These are phyloP conservation scores for Aurantiochytrium sp. DNA, from an alignment of 108 stramenopile genomes.

Conservation along the genomic window DNA sequence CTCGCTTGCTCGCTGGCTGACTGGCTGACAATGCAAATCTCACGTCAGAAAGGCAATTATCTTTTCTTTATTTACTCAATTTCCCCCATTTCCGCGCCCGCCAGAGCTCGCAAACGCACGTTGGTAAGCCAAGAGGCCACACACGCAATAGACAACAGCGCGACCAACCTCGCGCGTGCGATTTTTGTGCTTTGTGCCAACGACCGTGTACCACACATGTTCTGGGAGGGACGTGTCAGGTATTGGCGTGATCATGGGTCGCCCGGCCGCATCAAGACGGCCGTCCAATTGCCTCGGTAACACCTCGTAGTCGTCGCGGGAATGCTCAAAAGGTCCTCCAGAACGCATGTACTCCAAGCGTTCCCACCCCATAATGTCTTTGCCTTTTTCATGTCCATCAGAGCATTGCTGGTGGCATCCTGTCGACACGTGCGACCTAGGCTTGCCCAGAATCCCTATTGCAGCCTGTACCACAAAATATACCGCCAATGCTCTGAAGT, in stretches of 20 bases:
- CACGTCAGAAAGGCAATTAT: too few relatives aligned
- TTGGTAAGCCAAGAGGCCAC: background rate
- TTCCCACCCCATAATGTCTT: background rate
- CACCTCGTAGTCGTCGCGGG: background rate
- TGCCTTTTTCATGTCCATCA: background rate
- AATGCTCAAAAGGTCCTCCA: background rate
- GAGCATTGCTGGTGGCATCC: background rate
- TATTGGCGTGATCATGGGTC: background rate
- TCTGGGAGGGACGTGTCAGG: background rate
- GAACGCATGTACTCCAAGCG: background rate
- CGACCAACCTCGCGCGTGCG: background rate
- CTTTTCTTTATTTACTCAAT: too few relatives aligned
- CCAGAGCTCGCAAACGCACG: background rate
- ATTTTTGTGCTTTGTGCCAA: background rate
- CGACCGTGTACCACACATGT: background rate
- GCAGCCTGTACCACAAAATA: background rate
- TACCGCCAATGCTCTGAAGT: background rate
- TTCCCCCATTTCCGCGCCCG: too few relatives aligned
- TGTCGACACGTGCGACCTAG: background rate
- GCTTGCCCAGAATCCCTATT: background rate
- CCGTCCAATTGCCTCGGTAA: background rate
- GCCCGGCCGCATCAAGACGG: background rate
- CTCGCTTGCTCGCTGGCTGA: too few relatives aligned
- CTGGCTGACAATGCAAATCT: too few relatives aligned
- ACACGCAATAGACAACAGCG: background rate